Conservation (phyloP, 2,329 filamentous ascomycete species). For the Coccinonectria pachysandricola region DNA sequence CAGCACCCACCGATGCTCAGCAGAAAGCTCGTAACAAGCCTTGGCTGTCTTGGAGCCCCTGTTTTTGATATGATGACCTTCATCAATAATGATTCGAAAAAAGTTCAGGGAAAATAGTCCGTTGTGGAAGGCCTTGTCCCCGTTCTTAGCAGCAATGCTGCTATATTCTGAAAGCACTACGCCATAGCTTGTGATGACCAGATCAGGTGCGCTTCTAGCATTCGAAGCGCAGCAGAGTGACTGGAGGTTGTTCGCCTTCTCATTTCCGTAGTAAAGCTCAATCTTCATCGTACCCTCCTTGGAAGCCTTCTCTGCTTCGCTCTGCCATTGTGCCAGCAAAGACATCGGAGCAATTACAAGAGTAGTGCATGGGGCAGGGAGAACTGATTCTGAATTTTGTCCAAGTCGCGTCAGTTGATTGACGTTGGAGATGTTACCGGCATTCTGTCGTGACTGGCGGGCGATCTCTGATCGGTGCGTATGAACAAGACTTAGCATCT, state of each 20-base stretch:
- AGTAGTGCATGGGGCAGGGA: slow-evolving; percentile 75
- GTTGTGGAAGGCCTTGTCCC: slow-evolving; percentile 53
- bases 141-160: slow-evolving; percentile 55
- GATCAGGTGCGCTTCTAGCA: slow-evolving; percentile 64
- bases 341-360: slow-evolving; percentile 97
- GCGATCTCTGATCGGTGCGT: slow-evolving; percentile 58
- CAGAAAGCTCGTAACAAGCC: slow-evolving; percentile 83
- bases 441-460: slow-evolving; percentile 24
- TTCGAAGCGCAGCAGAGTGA: slow-evolving; percentile 69
- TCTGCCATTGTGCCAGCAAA: slow-evolving; percentile 92
- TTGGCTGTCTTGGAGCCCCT: slow-evolving; percentile 86
- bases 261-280: slow-evolving; percentile 83
- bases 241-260: slow-evolving; percentile 71
- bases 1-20: slow-evolving; percentile 81
- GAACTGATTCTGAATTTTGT: slow-evolving; percentile 43
- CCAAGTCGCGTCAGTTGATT: slow-evolving; percentile 54
- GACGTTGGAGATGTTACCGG: slow-evolving; percentile 31
- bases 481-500: slow-evolving; percentile 92
- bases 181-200: slow-evolving; percentile 94
- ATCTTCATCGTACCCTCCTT: slow-evolving; percentile 71
- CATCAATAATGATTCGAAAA: slow-evolving; percentile 90
- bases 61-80: slow-evolving; percentile 89
- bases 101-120: slow-evolving; percentile 90
- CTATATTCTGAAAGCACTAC: slow-evolving; percentile 78
- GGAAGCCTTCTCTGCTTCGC: slow-evolving; percentile 85